A percentile compares a stretch with the other conserved stretches of the same genome.
These are phyloP conservation scores for Alectoria sarmentosa DNA, from an alignment of 495 filamentous ascomycete genomes.

Conservation along the genomic window DNA sequence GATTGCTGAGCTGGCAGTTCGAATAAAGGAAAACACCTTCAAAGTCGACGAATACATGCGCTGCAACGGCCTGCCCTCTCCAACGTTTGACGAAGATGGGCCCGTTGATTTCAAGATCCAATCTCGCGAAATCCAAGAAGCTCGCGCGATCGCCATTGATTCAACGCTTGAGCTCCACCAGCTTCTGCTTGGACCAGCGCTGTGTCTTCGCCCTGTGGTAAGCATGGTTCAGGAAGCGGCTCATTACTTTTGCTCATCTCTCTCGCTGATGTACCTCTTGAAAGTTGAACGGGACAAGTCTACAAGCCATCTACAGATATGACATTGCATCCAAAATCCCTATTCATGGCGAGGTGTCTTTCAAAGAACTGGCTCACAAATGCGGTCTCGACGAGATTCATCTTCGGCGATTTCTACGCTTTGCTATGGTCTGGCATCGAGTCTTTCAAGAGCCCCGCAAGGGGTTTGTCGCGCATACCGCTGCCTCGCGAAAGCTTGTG, in stretches of 20 bases:
- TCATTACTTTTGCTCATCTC: neutral
- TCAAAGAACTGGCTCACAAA: constrained; percentile 36
- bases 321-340: constrained; percentile 31
- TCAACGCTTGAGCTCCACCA: constrained; percentile 25
- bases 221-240: constrained; percentile 7
- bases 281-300: constrained; percentile 20
- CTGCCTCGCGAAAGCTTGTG: constrained; percentile 38
- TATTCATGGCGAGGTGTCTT: constrained; percentile 35
- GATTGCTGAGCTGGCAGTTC: neutral
- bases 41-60: constrained; percentile 22
- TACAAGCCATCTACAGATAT: constrained; percentile 34
- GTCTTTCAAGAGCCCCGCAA: constrained; percentile 46
- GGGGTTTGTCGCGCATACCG: constrained; percentile 43
- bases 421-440: constrained; percentile 45
- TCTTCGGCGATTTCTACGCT: constrained; percentile 45
- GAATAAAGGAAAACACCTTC: constrained; percentile 12
- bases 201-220: constrained; percentile 19
- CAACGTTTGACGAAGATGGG: constrained; percentile 23
- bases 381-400: constrained; percentile 39
- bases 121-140: constrained; percentile 18
- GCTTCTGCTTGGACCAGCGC: constrained; percentile 22
- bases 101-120: constrained; percentile 21
- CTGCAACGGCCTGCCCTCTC: constrained; percentile 16
- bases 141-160: constrained; percentile 18
- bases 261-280: neutral